A percentile compares a stretch with the other conserved stretches of the same genome.
Conservation (phyloP, 768 basidiomycete species). For the Cyclocybe cylindracea region DNA sequence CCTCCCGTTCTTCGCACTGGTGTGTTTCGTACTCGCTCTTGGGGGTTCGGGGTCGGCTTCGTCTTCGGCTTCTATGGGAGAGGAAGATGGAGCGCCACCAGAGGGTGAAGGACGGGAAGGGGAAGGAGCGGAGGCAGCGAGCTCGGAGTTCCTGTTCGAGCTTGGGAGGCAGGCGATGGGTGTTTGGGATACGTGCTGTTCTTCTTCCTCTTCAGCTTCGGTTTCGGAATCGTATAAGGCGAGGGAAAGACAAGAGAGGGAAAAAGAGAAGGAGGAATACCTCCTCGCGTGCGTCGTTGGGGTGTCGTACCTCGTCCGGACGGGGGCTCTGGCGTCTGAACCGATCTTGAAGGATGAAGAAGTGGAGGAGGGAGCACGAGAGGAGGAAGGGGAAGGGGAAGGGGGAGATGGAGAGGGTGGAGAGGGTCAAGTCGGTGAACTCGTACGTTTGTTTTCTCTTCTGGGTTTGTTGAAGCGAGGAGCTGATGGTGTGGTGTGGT, state of each 20-base stretch:
- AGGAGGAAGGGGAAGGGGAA: background rate
- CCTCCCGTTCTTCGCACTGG: conserved; percentile 57
- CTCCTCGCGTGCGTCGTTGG: conserved; percentile 61
- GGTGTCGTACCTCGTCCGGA: conserved; percentile 33
- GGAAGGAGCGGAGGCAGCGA: too few species aligned
- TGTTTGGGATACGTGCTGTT: conserved; percentile 25
- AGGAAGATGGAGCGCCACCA: too few species aligned
- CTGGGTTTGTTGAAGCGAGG: background rate
- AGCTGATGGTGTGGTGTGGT: background rate
- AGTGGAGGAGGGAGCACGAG: too few species aligned
- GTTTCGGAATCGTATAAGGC: too few species aligned
- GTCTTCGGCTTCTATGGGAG: background rate
- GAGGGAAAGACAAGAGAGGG: too few species aligned
- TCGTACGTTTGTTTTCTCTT: conserved; percentile 32
- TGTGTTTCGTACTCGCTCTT: conserved; percentile 60
- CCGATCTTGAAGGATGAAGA: background rate
- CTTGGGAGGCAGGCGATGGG: conserved; percentile 38
- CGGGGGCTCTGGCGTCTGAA: background rate
- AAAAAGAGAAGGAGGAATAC: conserved; percentile 46
- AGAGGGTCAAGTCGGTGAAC: conserved; percentile 33
- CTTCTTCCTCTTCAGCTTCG: too few species aligned
- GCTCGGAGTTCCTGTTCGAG: conserved; percentile 34
- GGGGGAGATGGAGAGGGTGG: conserved; percentile 3
- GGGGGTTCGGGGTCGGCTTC: conserved; percentile 37
- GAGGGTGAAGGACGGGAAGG: too few species aligned